Evolutionary conservation across 371 early-diverging fungal species (phyloP).

Genomic region (Globomyces sp.): DNA sequence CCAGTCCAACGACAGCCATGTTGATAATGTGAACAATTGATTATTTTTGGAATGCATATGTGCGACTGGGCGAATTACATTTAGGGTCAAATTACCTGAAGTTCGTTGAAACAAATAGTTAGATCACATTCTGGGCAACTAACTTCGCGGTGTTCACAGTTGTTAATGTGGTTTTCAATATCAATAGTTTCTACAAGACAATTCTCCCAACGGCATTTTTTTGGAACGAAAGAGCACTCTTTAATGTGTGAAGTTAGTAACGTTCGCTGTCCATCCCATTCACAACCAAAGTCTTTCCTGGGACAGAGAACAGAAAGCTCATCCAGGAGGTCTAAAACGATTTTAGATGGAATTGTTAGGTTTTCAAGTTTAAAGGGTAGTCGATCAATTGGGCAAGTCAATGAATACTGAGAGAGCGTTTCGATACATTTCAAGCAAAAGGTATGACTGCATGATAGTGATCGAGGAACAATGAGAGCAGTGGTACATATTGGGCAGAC

Average conservation of each 20-base stretch:
- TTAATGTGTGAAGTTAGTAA: neutral
- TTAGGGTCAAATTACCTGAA: neutral
- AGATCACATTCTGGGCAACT: constrained; percentile 3
- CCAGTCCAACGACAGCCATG: neutral
- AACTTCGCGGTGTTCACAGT: neutral
- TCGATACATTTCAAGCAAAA: constrained; percentile 12
- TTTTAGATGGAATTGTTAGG: neutral
- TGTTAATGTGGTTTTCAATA: neutral
- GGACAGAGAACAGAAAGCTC: constrained; percentile 4
- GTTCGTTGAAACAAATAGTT: too few species aligned
- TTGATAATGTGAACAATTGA: neutral
- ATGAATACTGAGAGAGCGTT: neutral
- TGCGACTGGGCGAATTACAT: neutral
- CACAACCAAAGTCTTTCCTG: constrained; percentile 5
- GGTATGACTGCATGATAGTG: constrained; percentile 8
- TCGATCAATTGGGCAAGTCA: neutral
- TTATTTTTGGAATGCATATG: neutral
- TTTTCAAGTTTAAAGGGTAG: neutral
- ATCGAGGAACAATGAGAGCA: neutral
- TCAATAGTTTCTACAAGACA: neutral
- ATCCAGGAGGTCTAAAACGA: constrained; percentile 8
- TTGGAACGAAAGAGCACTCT: neutral
- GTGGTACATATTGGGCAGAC: constrained; percentile 10
- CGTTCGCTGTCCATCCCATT: constrained; percentile 9
- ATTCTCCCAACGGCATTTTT: neutral